phyloP scores from a whole-genome alignment of 495 filamentous ascomycete species.

The Letharia lupina region DNA sequence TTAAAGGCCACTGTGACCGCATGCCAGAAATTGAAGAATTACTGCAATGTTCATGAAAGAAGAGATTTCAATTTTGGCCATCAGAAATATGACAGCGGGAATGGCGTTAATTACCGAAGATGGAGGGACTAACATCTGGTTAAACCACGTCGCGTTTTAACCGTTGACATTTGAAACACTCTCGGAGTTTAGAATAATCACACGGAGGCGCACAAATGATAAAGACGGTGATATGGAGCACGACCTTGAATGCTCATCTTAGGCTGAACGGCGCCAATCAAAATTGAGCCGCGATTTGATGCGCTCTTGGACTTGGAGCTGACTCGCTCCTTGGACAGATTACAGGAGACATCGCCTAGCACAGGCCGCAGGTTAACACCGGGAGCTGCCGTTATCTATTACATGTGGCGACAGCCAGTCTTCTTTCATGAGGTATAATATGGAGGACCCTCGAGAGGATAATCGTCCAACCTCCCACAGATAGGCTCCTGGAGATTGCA shows the following conservation, averaged over 20 bases:
- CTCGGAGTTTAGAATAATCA: background rate
- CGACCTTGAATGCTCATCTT: background rate
- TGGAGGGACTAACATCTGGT: background rate
- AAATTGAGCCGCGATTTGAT: background rate
- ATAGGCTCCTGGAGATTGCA: no score
- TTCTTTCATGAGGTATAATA: no score
- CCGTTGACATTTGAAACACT: background rate
- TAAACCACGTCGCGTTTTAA: background rate
- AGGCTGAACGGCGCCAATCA: background rate
- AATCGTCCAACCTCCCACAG: no score
- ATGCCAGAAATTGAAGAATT: background rate
- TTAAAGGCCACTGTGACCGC: background rate
- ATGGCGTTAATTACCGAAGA: background rate
- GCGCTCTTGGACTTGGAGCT: background rate
- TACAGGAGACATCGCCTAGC: background rate
- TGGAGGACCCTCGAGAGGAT: no score
- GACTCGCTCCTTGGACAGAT: background rate
- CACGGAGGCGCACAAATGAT: background rate
- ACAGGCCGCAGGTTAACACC: no score
- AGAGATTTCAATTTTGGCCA: no score
- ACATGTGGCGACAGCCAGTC: no score
- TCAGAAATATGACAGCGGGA: background rate
- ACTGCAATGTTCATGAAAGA: background rate
- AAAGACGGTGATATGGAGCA: background rate
- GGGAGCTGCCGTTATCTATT: no score